A percentile compares a stretch with the other conserved stretches of the same genome.
phyloP scores from a whole-genome alignment of 2,329 filamentous ascomycete genomes.

The Stagonosporopsis tanaceti region DNA sequence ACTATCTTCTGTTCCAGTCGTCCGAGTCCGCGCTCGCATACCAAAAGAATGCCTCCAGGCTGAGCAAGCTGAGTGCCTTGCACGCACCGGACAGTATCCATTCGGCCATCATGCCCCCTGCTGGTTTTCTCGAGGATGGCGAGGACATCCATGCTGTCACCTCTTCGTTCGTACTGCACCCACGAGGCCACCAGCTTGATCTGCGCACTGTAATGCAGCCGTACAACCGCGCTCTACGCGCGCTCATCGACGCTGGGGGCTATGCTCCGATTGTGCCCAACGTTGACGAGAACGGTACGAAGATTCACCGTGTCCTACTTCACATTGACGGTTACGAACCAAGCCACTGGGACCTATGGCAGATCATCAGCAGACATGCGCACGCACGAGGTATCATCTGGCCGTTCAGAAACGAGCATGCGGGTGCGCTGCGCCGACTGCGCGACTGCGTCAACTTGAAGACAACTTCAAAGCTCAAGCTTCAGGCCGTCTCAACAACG shows the following conservation, averaged over 20 bases:
- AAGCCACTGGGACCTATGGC: constrained; percentile 36
- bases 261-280: constrained; percentile 43
- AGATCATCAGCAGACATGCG: constrained; percentile 41
- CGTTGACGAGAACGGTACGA: constrained; percentile 21
- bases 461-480: constrained; percentile 15
- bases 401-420: constrained; percentile 35
- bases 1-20: constrained; percentile 73
- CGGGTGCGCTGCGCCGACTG: constrained; percentile 33
- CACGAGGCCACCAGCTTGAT: constrained; percentile 29
- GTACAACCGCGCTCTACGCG: constrained; percentile 53
- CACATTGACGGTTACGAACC: constrained; percentile 49
- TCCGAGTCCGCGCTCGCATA: constrained; percentile 68
- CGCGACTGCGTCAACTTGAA: constrained; percentile 40
- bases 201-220: constrained; percentile 45
- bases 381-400: constrained; percentile 45
- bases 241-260: constrained; percentile 41
- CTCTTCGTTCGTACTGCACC: constrained; percentile 59
- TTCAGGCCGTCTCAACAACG: constrained; percentile 26
- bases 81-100: constrained; percentile 54
- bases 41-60: constrained; percentile 60
- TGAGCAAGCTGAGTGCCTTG: constrained; percentile 59
- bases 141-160: constrained; percentile 56
- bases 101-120: constrained; percentile 54
- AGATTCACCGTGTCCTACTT: constrained; percentile 44
- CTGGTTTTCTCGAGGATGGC: constrained; percentile 55